phyloP scores from a whole-genome alignment of 805 yeast species.

The Deakozyma indianensis region DNA sequence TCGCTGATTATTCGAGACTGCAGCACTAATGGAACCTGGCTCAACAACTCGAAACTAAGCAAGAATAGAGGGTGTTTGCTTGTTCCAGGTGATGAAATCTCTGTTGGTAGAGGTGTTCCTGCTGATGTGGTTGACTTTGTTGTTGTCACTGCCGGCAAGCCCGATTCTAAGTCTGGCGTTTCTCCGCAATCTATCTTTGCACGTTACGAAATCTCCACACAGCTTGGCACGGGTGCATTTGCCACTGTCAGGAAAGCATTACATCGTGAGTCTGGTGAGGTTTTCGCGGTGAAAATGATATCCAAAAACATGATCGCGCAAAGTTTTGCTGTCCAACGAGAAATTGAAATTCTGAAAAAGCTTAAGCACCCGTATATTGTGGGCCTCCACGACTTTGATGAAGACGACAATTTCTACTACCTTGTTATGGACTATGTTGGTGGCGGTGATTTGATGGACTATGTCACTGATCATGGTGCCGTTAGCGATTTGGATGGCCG shows the following conservation, averaged over 20 bases:
- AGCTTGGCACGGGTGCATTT: constrained; percentile 96
- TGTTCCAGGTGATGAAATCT: constrained; percentile 85
- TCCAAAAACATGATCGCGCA: constrained; percentile 65
- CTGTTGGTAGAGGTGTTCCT: constrained; percentile 77
- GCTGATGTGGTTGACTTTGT: constrained; percentile 44
- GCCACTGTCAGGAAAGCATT: constrained; percentile 89
- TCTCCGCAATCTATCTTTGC: constrained; percentile 43
- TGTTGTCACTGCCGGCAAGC: constrained; percentile 20
- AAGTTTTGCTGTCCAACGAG: constrained; percentile 71
- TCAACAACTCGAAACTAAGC: constrained; percentile 59
- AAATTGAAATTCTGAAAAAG: constrained; percentile 62
- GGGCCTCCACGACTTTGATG: constrained; percentile 66
- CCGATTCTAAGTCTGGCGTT: constrained; percentile 5
- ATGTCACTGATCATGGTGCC: constrained; percentile 75
- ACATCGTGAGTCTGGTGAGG: constrained; percentile 69
- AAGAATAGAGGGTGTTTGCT: constrained; percentile 69
- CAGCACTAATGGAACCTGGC: constrained; percentile 86
- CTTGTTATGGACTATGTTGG: constrained; percentile 91
- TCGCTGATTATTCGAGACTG: constrained; percentile 50
- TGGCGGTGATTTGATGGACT: constrained; percentile 97
- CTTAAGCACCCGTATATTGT: constrained; percentile 81
- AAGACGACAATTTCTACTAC: constrained; percentile 67
- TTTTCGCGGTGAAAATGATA: constrained; percentile 85
- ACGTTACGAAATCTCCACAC: constrained; percentile 69
- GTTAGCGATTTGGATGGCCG: constrained; percentile 84